Base-by-base conservation (phyloP, 1,284 basidiomycete genomes). In the Moesziomyces parantarcticus region DNA sequence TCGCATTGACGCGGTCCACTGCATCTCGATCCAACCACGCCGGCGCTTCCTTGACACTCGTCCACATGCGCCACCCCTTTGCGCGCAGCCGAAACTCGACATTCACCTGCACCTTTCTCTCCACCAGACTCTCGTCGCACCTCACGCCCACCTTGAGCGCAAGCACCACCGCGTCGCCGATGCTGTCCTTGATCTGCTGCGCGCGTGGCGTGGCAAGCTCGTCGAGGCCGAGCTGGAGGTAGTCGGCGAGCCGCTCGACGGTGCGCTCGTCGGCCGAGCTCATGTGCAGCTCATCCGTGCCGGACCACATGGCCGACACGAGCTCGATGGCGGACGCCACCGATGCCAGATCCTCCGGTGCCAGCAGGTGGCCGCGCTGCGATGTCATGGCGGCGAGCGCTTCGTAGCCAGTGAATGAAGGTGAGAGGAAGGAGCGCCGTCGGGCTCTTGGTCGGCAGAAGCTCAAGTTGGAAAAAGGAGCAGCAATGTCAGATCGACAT, bases 281-380 rank as follows among this genome's bases (percentile, higher is more conserved):
- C 22, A 77, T 34, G 5, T 21, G 16, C 0, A 78, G 49, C 40
- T 75, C 73, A 43, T 67, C 70, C 7, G 43, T 40, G 1, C 68
- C 73, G 6, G 50, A 51, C 76, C 76, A 78, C 76, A 78, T 78
- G 43, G 76, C 68, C 11, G 59, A 50, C 16, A 78, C 50, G 20
- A 78, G 50, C 45, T 78, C 69, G 57, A 76, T 53, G 1, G 73
- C 50, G 2, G 50, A 52, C 10, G 76, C 42, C 13, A 43, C 50
- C 18, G 44, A 21, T 14, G 43, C 32, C 9, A 78, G 58, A 3
- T 50, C 36, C 29, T 78, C 76, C 11, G 76, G 76, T 11, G 67
- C 43, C 5, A 74, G 42, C 4, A 77, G 54, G 26, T 29, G 34
- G 34, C 34, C 14, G 14, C 34, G 34, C 11, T 8, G 2, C 29